Conservation (phyloP, 179 eudicot genomes). For the Spinacia oleracea region DNA sequence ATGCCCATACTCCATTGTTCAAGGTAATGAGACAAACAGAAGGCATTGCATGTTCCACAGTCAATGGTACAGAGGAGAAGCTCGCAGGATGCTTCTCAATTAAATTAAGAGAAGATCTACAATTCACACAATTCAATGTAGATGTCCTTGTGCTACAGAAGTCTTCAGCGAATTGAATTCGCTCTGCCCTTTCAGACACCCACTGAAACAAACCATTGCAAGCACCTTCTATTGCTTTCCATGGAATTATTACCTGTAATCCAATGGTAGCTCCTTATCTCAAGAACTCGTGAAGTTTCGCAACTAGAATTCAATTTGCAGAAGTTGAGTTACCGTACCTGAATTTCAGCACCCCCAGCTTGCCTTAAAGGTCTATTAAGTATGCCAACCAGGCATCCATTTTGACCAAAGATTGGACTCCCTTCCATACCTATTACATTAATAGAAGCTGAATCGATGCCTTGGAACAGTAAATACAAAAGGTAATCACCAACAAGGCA, state of each 20-base stretch:
- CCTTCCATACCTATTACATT: conserved; percentile 89
- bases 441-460: conserved; percentile 18
- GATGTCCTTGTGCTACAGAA: conserved; percentile 30
- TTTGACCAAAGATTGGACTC: conserved; percentile 72
- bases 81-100: conserved; percentile 27
- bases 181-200: conserved; percentile 31
- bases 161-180: conserved; percentile 22
- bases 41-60: conserved; percentile 59
- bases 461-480: conserved; percentile 14
- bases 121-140: conserved; percentile 21
- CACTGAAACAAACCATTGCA: conserved; percentile 52
- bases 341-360: conserved; percentile 84
- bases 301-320: conserved; percentile 1
- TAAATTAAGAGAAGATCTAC: conserved; percentile 22
- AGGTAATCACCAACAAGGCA: conserved; percentile 17
- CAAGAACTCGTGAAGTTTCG: conserved; percentile 9
- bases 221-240: conserved; percentile 82
- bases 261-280: conserved; percentile 22
- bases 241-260: conserved; percentile 84
- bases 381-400: conserved; percentile 65
- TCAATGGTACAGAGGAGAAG: conserved; percentile 32
- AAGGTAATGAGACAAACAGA: conserved; percentile 83
- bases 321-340: conserved; percentile 66
- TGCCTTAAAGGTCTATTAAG: conserved; percentile 82
- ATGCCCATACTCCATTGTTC: conserved; percentile 87